Evolutionary conservation across 768 basidiomycete species (phyloP).

Genomic region (Tylopilus vinaceipallidus): DNA sequence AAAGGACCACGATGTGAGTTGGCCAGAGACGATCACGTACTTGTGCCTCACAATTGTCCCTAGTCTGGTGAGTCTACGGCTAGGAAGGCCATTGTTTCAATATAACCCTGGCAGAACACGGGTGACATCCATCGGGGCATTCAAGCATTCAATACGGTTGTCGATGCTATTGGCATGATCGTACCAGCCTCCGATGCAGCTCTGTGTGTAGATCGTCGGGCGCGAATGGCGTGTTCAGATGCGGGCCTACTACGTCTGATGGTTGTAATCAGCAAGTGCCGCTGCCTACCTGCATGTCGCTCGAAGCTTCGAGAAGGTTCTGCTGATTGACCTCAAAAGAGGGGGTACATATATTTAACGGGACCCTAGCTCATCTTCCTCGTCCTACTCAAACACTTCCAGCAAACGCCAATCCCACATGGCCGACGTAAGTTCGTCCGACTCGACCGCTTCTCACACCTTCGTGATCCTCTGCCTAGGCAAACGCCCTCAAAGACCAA

Average conservation of each 20-base stretch:
- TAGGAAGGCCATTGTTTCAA: not conserved
- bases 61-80: not conserved
- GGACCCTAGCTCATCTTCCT: not conserved
- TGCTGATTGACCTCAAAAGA: not conserved
- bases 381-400: not conserved
- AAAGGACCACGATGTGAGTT: not conserved
- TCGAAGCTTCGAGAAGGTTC: conserved; percentile 36
- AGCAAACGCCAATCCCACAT: conserved; percentile 15
- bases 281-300: too few relatives aligned
- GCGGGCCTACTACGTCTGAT: too few relatives aligned
- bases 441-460: not conserved
- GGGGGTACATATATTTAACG: conserved; percentile 6
- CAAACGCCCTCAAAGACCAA: conserved; percentile 75
- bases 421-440: conserved; percentile 34
- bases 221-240: too few relatives aligned
- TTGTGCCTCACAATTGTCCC: not conserved
- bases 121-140: too few relatives aligned
- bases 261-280: too few relatives aligned
- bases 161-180: too few relatives aligned
- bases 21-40: conserved; percentile 1
- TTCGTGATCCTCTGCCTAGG: conserved; percentile 34
- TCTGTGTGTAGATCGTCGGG: too few relatives aligned
- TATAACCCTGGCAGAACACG: not conserved
- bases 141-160: too few relatives aligned
- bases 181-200: too few relatives aligned